These are phyloP conservation scores for Platismatia glauca DNA, from an alignment of 495 filamentous ascomycete species.

Conservation along the genomic window DNA sequence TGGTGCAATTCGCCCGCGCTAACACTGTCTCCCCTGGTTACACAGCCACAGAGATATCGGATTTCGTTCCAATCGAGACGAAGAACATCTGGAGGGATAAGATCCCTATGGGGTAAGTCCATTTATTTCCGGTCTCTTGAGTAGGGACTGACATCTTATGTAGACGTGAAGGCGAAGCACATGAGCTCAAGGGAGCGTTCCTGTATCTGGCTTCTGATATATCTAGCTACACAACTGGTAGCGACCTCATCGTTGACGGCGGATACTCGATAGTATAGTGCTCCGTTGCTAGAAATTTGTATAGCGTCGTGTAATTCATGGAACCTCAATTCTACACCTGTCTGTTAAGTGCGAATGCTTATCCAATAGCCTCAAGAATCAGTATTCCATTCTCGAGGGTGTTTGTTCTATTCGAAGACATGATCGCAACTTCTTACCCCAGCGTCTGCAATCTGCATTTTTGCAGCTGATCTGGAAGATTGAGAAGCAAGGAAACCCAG, in stretches of 20 bases:
- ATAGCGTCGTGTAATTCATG: not conserved
- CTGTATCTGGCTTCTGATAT: conserved; percentile 84
- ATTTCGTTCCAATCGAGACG: conserved; percentile 58
- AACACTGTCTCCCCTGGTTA: conserved; percentile 84
- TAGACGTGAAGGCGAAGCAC: conserved; percentile 56
- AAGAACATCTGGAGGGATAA: conserved; percentile 71
- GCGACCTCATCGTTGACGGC: conserved; percentile 23
- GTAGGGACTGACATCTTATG: not conserved
- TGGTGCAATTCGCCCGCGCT: conserved; percentile 73
- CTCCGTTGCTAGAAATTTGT: not conserved
- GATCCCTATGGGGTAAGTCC: conserved; percentile 60
- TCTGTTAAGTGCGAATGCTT: not conserved
- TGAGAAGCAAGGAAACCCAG: not conserved
- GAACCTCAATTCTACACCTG: not conserved
- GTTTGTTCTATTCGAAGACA: not conserved
- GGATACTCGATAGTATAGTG: conserved; percentile 15
- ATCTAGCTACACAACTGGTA: conserved; percentile 72
- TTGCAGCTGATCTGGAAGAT: not conserved
- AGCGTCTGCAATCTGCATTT: not conserved
- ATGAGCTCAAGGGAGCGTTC: conserved; percentile 81
- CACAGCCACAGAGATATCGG: conserved; percentile 74
- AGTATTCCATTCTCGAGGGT: not conserved
- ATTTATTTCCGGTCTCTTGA: not conserved
- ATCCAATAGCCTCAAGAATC: not conserved
- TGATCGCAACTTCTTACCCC: not conserved